Evolutionary conservation across 1,139 yeast species (phyloP).

Genomic region (Groenewaldozyma auringiensis): DNA sequence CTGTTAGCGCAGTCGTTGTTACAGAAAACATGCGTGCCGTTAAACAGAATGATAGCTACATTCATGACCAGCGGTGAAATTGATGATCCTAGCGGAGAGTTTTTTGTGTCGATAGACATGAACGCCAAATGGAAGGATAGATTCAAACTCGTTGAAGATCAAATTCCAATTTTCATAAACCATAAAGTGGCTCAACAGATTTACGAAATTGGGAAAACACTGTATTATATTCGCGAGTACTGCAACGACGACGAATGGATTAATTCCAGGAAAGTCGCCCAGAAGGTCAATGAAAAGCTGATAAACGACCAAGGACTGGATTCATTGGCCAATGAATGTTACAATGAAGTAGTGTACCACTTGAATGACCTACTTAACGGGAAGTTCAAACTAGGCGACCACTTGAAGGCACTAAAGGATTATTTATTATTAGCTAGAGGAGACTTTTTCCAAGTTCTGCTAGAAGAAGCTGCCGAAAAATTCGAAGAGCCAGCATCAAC

Average conservation of each 20-base stretch:
- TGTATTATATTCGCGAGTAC: constrained; percentile 56
- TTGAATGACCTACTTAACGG: constrained; percentile 46
- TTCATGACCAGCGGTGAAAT: constrained; percentile 72
- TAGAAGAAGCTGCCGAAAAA: constrained; percentile 47
- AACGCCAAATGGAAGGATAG: constrained; percentile 24
- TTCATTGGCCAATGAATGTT: constrained; percentile 31
- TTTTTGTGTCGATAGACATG: constrained; percentile 43
- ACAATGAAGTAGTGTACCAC: constrained; percentile 49
- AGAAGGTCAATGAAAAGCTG: background rate
- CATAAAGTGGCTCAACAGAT: constrained; percentile 44
- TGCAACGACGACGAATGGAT: constrained; percentile 61
- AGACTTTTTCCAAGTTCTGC: constrained; percentile 65
- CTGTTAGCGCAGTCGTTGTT: constrained; percentile 42
- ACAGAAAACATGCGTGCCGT: constrained; percentile 47
- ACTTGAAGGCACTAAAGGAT: constrained; percentile 54
- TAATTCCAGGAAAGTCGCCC: constrained; percentile 29
- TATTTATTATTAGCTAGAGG: constrained; percentile 66
- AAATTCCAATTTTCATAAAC: constrained; percentile 54
- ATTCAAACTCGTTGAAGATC: constrained; percentile 23
- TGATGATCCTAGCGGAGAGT: constrained; percentile 50
- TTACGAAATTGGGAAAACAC: constrained; percentile 70
- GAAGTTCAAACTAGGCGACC: constrained; percentile 45
- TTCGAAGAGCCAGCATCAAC: constrained; percentile 56
- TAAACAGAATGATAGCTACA: constrained; percentile 49
- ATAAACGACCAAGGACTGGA: background rate